A percentile compares a stretch with the other conserved stretches of the same genome.
Conservation (phyloP, 495 filamentous ascomycete species). For the Annulohypoxylon nitens region DNA sequence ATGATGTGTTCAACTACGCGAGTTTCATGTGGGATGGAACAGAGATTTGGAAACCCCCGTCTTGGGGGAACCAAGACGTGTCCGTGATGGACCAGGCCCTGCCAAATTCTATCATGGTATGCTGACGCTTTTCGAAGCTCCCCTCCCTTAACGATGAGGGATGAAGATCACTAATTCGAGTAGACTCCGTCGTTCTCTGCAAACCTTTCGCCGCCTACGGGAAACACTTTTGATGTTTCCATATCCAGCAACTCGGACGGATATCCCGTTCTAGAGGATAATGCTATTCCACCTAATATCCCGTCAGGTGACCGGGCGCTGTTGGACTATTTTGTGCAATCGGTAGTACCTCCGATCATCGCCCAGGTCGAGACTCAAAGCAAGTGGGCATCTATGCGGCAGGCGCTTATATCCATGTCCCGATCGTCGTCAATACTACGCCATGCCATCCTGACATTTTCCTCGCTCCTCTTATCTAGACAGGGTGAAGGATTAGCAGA, state of each 20-base stretch:
- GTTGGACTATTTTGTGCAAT: constrained; percentile 49
- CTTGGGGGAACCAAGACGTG: constrained; percentile 28
- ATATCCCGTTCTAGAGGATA: constrained; percentile 27
- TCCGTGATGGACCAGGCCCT: constrained; percentile 25
- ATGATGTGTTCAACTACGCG: constrained; percentile 55
- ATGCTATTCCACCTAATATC: constrained; percentile 5
- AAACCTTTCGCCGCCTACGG: constrained; percentile 14
- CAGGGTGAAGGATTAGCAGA: constrained; percentile 11
- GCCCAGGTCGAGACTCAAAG: constrained; percentile 51
- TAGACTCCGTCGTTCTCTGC: constrained; percentile 23
- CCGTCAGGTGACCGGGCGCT: constrained; percentile 28
- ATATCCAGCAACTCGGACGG: constrained; percentile 23
- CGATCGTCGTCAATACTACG: constrained; percentile 48
- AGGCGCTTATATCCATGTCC: constrained; percentile 50
- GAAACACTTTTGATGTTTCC: constrained; percentile 27
- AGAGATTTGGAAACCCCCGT: constrained; percentile 29
- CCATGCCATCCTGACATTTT: constrained; percentile 50
- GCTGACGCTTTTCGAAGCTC: constrained; percentile 9
- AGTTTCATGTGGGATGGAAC: constrained; percentile 56
- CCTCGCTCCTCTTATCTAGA: constrained; percentile 43
- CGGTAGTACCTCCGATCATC: constrained; percentile 51
- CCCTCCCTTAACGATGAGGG: not conserved
- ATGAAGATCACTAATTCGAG: not conserved
- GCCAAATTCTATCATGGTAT: constrained; percentile 36
- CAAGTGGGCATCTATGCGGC: constrained; percentile 50